These are phyloP conservation scores for Wickerhamiella shivajii DNA, from an alignment of 805 yeast species.

Conservation along the genomic window DNA sequence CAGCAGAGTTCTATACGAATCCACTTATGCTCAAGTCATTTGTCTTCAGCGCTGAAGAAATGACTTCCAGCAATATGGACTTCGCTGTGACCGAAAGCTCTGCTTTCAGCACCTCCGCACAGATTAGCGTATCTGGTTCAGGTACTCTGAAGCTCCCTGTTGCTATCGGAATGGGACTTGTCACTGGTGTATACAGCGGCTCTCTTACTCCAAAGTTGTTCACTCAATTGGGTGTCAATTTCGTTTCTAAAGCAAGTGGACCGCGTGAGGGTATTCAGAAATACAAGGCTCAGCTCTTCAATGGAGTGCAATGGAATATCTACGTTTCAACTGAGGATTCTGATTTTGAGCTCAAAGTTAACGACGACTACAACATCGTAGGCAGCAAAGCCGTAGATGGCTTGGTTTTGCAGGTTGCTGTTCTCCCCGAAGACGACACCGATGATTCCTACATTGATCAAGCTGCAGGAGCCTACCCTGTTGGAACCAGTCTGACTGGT, in stretches of 20 bases:
- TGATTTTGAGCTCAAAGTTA: conserved; percentile 25
- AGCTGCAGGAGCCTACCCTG: conserved; percentile 56
- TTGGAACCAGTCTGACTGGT: conserved; percentile 36
- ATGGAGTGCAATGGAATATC: conserved; percentile 36
- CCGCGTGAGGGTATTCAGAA: conserved; percentile 19
- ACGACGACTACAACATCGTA: conserved; percentile 25
- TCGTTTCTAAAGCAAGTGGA: conserved; percentile 27
- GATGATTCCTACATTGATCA: conserved; percentile 37
- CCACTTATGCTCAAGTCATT: conserved; percentile 41
- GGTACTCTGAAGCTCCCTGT: conserved; percentile 40
- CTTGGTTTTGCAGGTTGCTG: conserved; percentile 37
- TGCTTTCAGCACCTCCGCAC: conserved; percentile 37
- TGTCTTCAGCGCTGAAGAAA: conserved; percentile 37
- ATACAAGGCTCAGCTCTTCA: conserved; percentile 29
- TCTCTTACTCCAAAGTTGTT: conserved; percentile 32
- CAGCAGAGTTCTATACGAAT: conserved; percentile 34
- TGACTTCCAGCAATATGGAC: conserved; percentile 28
- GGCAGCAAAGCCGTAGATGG: conserved; percentile 26
- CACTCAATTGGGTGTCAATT: conserved; percentile 33
- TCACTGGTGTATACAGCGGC: conserved; percentile 47
- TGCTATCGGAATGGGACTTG: conserved; percentile 73
- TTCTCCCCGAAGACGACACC: conserved; percentile 26
- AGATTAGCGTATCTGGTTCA: conserved; percentile 15
- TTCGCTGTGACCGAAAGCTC: conserved; percentile 35
- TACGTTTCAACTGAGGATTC: conserved; percentile 31